These are phyloP conservation scores for Scedosporium apiospermum DNA, from an alignment of 2,329 filamentous ascomycete species.

Conservation along the genomic window DNA sequence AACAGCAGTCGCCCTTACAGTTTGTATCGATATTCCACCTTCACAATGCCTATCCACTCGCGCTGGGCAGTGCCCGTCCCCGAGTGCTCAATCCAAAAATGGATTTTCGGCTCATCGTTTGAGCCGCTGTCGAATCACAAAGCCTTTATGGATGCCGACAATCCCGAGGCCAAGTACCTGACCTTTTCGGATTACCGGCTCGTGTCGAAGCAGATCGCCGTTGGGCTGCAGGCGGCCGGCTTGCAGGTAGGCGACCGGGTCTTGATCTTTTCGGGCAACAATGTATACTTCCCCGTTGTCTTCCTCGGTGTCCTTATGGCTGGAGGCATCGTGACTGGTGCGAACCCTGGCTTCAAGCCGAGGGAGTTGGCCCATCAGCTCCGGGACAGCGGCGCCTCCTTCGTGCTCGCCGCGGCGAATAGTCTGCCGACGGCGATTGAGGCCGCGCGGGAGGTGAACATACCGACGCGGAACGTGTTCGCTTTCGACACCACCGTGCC, in stretches of 20 bases:
- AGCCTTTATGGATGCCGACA: conserved; percentile 54
- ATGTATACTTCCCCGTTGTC: conserved; percentile 60
- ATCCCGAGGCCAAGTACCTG: conserved; percentile 57
- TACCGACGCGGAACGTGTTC: conserved; percentile 49
- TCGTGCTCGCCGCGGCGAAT: conserved; percentile 54
- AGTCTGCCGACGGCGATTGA: conserved; percentile 55
- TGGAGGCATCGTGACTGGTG: conserved; percentile 68
- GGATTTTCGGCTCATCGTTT: conserved; percentile 42
- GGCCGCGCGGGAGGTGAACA: conserved; percentile 49
- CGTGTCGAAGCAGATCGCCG: conserved; percentile 63
- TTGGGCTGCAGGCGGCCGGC: conserved; percentile 55
- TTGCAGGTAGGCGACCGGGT: conserved; percentile 60
- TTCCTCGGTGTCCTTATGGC: conserved; percentile 70
- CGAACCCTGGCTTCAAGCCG: conserved; percentile 58
- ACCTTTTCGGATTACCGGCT: conserved; percentile 56
- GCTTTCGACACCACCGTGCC: conserved; percentile 50
- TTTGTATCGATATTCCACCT: too few relatives aligned
- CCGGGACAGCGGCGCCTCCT: conserved; percentile 57
- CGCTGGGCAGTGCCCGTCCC: conserved; percentile 35
- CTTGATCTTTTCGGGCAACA: conserved; percentile 65
- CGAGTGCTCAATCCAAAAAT: conserved; percentile 41
- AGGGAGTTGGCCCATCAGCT: conserved; percentile 70
- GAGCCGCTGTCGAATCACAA: conserved; percentile 31
- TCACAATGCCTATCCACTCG: conserved; percentile 35
- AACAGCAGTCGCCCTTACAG: too few relatives aligned